Conservation (phyloP, 169 alveolate genomes). For the Toxoplasma gondii region DNA sequence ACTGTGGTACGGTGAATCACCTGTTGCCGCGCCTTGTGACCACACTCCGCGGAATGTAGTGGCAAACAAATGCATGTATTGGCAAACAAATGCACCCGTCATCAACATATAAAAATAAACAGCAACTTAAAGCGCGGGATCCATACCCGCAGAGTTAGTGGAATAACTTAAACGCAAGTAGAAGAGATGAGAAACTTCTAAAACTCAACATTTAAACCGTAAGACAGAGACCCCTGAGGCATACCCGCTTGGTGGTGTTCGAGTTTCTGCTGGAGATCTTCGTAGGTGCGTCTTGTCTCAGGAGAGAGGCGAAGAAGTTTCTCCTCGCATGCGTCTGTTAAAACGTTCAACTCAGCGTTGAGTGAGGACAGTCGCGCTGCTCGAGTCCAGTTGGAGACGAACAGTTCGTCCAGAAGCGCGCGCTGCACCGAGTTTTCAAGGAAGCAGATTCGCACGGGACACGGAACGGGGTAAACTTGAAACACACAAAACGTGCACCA, state of each 20-base stretch:
- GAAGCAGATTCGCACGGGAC: not conserved
- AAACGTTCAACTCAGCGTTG: not conserved
- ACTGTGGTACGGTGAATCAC: too few relatives aligned
- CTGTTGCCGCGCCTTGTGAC: too few relatives aligned
- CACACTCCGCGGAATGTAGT: too few relatives aligned
- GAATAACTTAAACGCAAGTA: not conserved
- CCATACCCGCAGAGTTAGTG: not conserved
- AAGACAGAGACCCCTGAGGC: not conserved
- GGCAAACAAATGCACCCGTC: not conserved
- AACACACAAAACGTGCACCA: not conserved
- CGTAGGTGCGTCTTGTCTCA: not conserved
- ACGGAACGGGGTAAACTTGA: not conserved
- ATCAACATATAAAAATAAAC: not conserved
- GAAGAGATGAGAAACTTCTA: not conserved
- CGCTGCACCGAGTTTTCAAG: not conserved
- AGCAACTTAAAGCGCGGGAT: not conserved
- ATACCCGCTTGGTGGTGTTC: not conserved
- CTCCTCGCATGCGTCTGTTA: not conserved
- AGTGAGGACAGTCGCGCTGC: not conserved
- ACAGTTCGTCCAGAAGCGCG: not conserved
- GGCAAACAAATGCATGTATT: too few relatives aligned
- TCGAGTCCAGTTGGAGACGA: not conserved
- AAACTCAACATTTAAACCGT: not conserved
- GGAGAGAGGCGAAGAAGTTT: not conserved
- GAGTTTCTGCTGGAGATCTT: not conserved